These are phyloP conservation scores for Fusarium coicis DNA, from an alignment of 2,329 filamentous ascomycete genomes.

Conservation along the genomic window DNA sequence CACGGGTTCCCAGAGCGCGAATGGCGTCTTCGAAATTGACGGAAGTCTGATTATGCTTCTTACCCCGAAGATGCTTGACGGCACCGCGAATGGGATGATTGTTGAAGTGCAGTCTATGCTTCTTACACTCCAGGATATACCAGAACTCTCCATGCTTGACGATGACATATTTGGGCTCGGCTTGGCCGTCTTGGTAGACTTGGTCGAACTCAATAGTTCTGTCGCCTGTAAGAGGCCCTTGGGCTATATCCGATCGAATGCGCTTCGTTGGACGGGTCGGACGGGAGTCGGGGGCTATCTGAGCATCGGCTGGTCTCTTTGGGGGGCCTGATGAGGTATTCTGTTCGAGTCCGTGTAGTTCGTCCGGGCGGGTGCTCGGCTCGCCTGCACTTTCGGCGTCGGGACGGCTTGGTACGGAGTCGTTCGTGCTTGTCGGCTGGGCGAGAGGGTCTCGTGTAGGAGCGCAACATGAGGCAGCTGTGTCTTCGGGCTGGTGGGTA, in stretches of 20 bases:
- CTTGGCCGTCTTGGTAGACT: conserved; percentile 22
- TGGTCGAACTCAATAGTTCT: conserved; percentile 5
- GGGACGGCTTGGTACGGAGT: neutral
- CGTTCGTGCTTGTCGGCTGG: neutral
- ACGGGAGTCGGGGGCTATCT: neutral
- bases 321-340: rapidly evolving
- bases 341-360: neutral
- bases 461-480: rapidly evolving
- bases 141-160: neutral
- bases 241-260: neutral
- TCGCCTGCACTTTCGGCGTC: neutral
- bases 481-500: rapidly evolving
- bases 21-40: neutral
- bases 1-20: neutral
- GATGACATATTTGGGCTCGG: conserved; percentile 5
- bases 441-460: rapidly evolving
- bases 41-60: rapidly evolving
- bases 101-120: neutral
- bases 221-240: neutral
- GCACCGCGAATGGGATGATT: neutral
- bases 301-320: neutral
- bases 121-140: conserved; percentile 23
- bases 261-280: neutral
- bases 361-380: too few species aligned
- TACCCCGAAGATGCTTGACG: neutral